Evolutionary conservation across 495 filamentous ascomycete species (phyloP), one percentile per base, ranked within the genome.

Genomic region (Glonium stellatum): DNA sequence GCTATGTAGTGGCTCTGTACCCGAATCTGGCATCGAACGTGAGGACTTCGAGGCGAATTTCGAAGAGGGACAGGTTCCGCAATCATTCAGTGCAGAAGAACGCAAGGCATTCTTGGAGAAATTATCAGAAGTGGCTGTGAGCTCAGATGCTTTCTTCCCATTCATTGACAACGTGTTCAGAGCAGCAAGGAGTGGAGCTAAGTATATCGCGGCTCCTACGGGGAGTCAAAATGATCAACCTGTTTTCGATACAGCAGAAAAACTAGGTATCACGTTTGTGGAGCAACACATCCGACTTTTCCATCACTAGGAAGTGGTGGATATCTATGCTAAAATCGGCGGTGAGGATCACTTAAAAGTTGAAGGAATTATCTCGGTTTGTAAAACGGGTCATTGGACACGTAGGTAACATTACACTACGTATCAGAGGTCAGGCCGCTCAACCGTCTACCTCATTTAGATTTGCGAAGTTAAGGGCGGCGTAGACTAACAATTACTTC

Each of bases 141-240:
- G 88, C 10, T 92, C 87, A 59, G 93, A 98, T 76, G 93, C 93
- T 60, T 98, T 98, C 77, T 97, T 97, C 84, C 93, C 93, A 57
- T 98, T 98, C 79, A 87, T 89, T 65, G 93, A 97, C 80, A 98
- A 98, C 67, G 86, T 98, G 60, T 95, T 92, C 82, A 83, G 93
- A 58, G 89, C 90, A 44, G 83, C 80, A 54, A 80, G 89, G 62
- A 95, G 89, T 21, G 93, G 93, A 22, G 92, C 82, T 62, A 97
- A 96, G 78, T 98, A 96, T 77, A 84, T 97, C 61, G 91, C 95
- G 47, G 92, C 92, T 54, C 93, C 93, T 18, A 86, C 81, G 44
- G 93, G 93, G 57, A 96, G 91, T 74, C 90, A 96, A 74, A 97
- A 96, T 70, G 95, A 98, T 71, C 74, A 76, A 44, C 81, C 86